Evolutionary conservation across 108 stramenopile species (phyloP).

Genomic region (Seminavis robusta): DNA sequence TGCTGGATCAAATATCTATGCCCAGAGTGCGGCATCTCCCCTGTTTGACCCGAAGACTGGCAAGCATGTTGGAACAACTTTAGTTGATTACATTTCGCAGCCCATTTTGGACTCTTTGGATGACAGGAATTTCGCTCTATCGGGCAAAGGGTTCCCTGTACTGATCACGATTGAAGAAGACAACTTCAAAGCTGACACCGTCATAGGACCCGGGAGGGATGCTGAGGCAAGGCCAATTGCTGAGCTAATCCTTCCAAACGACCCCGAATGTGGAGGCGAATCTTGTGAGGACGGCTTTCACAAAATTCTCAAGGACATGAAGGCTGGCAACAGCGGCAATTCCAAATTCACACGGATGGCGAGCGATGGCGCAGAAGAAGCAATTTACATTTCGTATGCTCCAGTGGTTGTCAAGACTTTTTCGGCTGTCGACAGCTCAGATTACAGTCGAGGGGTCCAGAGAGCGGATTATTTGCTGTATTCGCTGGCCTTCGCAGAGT

Average conservation of each 20-base stretch:
- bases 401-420: constrained; percentile 25
- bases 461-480: constrained; percentile 21
- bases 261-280: background rate
- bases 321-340: constrained; percentile 5
- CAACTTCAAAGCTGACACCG: constrained; percentile 16
- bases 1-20: constrained; percentile 10
- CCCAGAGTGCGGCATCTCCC: constrained; percentile 12
- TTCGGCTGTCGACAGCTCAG: constrained; percentile 20
- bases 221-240: constrained; percentile 10
- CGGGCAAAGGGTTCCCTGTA: constrained; percentile 5
- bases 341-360: constrained; percentile 13
- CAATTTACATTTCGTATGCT: constrained; percentile 24
- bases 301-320: constrained; percentile 30
- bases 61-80: constrained; percentile 14
- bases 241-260: constrained; percentile 17
- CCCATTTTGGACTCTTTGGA: background rate
- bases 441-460: constrained; percentile 34
- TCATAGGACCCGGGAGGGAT: constrained; percentile 22
- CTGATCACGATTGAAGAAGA: constrained; percentile 28
- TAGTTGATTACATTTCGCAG: constrained; percentile 7
- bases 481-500: constrained; percentile 25
- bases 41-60: constrained; percentile 22
- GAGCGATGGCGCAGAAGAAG: constrained; percentile 12
- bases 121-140: background rate
- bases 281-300: constrained; percentile 8